Base-by-base conservation (phyloP, 1,139 yeast genomes). In the Pneumocystis murina region DNA sequence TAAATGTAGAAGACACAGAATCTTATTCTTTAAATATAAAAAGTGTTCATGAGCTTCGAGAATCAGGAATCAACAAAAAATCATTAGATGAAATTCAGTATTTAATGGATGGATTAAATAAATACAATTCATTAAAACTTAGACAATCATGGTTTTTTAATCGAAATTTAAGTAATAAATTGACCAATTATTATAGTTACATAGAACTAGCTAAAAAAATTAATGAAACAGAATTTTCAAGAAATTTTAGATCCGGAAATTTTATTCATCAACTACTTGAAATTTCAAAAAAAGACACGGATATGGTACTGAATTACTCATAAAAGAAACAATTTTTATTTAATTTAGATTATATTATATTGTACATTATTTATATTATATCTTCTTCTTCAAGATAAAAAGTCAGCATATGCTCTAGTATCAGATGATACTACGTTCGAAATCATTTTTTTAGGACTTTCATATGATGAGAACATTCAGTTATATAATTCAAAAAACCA, bases 31-130 rank as follows among this genome's bases (percentile, higher is more conserved):
- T 64, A n/a, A 62, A 66, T 16, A 60, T 70, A 38, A 68, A 68
- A 57, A 70, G 70, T 28, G 68, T 71, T 41, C 71, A 73, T 28
- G 76, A 75, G 33, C 69, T 77, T n/a, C 70, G 76, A n/a, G 75
- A 74, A 20, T 73, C 74, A 59, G 79, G 79, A 1, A 71, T 69
- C n/a, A 73, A 71, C 62, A 69, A 75, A 1, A 73, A 74, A 57
- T 71, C 70, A 55, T 62, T 67, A 1, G 76, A 75, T 61, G 78
- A 76, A 36, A 67, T 75, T 61, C 74, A 71, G 61, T 76, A 75
- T 62, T 66, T 76, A 17, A 64, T 76, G 35, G 79, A 76, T n/a
- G 78, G 78, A 0, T 67, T 77, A 7, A 63, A 68, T 48, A 48
- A 48, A 48, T 48, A 7, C n/a, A 48, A 48, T 48, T 24, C 55